A percentile compares a stretch with the other conserved stretches of the same genome.
Evolutionary conservation across 345 rosid species (phyloP).

Genomic region (Hypericum androsaemum): DNA sequence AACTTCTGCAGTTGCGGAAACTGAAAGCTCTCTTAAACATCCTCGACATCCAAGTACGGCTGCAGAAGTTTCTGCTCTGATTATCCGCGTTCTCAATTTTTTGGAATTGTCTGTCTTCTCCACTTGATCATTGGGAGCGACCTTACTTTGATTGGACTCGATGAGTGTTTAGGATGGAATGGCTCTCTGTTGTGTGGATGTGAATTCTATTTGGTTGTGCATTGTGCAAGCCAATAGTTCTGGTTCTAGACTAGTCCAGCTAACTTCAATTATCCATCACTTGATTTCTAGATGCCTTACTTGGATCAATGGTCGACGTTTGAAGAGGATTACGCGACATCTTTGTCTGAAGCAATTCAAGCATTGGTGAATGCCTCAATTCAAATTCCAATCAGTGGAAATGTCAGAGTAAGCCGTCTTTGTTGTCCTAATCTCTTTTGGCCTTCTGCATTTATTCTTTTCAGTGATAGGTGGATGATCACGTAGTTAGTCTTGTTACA

Average conservation of each 20-base stretch:
- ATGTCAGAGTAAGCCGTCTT: constrained; percentile 33
- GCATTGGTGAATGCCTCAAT: constrained; percentile 51
- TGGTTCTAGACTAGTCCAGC: neutral
- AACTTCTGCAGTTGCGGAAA: constrained; percentile 38
- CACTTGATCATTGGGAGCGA: too few species aligned
- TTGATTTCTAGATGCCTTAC: constrained; percentile 45
- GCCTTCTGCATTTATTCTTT: neutral
- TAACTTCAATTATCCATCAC: constrained; percentile 2
- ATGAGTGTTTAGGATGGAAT: too few species aligned
- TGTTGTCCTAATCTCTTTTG: neutral
- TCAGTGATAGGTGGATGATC: neutral
- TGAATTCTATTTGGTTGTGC: neutral
- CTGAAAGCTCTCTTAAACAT: constrained; percentile 35
- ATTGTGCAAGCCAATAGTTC: neutral
- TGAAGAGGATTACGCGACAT: constrained; percentile 44
- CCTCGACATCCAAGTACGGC: constrained; percentile 62
- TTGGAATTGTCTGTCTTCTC: too few species aligned
- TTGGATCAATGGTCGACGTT: constrained; percentile 57
- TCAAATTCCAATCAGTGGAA: constrained; percentile 53
- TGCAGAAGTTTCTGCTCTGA: too few species aligned
- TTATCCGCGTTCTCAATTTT: too few species aligned
- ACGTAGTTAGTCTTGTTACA: neutral
- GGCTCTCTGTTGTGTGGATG: neutral
- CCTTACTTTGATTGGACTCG: too few species aligned
- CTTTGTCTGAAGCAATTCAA: constrained; percentile 49